Conservation (phyloP, 768 basidiomycete genomes). For the Suillus occidentalis region DNA sequence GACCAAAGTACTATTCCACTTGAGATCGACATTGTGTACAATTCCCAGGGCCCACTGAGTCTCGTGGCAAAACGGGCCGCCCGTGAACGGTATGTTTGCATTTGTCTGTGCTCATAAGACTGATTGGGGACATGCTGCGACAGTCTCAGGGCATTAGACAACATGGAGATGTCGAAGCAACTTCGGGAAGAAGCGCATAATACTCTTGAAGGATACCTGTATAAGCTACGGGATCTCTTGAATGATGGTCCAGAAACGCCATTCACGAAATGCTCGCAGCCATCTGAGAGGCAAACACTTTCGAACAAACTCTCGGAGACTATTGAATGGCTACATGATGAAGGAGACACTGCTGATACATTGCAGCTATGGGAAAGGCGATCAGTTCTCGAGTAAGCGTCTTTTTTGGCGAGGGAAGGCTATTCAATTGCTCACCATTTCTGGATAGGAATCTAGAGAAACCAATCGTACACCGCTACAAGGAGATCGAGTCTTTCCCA, state of each 20-base stretch:
- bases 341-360: constrained; percentile 81
- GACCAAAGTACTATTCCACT: constrained; percentile 65
- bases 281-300: constrained; percentile 67
- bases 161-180: constrained; percentile 71
- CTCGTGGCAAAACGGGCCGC: constrained; percentile 73
- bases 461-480: constrained; percentile 84
- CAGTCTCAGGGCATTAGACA: constrained; percentile 79
- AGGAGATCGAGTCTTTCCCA: constrained; percentile 86
- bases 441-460: constrained; percentile 64
- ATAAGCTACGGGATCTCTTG: constrained; percentile 82
- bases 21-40: constrained; percentile 59
- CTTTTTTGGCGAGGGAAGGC: not conserved
- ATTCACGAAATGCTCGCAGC: constrained; percentile 83
- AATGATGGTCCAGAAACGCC: constrained; percentile 65
- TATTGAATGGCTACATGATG: constrained; percentile 79
- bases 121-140: constrained; percentile 8
- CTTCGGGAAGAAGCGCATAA: constrained; percentile 90
- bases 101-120: not conserved
- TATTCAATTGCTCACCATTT: constrained; percentile 9
- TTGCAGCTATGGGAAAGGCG: constrained; percentile 74
- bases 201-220: constrained; percentile 89
- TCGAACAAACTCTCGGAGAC: constrained; percentile 68
- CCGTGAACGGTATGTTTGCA: constrained; percentile 59
- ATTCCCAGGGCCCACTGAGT: constrained; percentile 72
- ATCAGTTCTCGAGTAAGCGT: constrained; percentile 77